Conservation (phyloP, 2,329 filamentous ascomycete genomes). For the Aspergillus aculeatinus region DNA sequence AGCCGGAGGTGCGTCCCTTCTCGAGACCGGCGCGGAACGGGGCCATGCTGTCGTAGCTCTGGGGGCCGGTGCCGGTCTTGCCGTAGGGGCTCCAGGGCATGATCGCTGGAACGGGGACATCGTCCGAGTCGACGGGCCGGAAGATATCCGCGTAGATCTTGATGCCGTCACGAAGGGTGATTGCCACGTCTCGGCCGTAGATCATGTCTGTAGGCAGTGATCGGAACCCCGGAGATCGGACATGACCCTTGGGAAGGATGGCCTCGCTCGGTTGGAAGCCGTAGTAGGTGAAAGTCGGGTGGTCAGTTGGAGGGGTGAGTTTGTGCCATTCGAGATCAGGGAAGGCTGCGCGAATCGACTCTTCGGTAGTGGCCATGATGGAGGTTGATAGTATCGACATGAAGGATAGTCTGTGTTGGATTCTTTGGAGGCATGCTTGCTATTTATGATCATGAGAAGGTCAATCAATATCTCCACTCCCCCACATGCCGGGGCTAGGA, state of each 20-base stretch:
- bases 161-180: constrained; percentile 28
- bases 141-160: constrained; percentile 28
- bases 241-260: constrained; percentile 12
- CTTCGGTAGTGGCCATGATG: not conserved
- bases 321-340: not conserved
- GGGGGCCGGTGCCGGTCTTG: constrained; percentile 23
- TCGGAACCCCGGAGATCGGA: not conserved
- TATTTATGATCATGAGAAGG: no score
- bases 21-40: constrained; percentile 8
- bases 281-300: constrained; percentile 4
- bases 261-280: constrained; percentile 10
- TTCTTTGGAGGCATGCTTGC: no score
- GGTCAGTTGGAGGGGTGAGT: not conserved
- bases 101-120: constrained; percentile 25
- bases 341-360: not conserved
- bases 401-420: no score
- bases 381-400: no score
- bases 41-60: constrained; percentile 15
- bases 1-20: constrained; percentile 10
- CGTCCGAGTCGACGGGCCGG: constrained; percentile 17
- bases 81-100: constrained; percentile 28
- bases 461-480: no score
- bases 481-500: no score
- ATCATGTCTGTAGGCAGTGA: constrained; percentile 14
- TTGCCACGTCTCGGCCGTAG: constrained; percentile 26